Percentiles rank a stretch among this genome's conserved stretches.
Conservation (phyloP, 2,329 filamentous ascomycete species). For the Drechslera avenae region DNA sequence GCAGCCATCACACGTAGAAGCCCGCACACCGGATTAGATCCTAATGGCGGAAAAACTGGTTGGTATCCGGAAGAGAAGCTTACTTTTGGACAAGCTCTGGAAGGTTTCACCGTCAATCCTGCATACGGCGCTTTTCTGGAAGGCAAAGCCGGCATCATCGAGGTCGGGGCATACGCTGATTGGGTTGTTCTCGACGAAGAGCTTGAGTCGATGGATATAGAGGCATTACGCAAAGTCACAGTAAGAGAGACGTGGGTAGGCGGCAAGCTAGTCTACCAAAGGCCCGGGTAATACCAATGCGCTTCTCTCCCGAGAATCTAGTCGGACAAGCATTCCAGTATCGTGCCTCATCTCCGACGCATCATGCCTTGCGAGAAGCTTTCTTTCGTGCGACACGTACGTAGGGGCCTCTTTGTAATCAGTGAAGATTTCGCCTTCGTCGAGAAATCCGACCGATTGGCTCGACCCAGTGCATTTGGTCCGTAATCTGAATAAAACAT, state of each 20-base stretch:
- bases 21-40: slow-evolving; percentile 55
- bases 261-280: slow-evolving; percentile 53
- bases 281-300: slow-evolving; percentile 16
- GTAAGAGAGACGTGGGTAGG: slow-evolving; percentile 73
- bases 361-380: background rate
- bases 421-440: no score
- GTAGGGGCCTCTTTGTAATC: no score
- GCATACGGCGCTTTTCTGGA: slow-evolving; percentile 66
- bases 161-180: slow-evolving; percentile 67
- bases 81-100: slow-evolving; percentile 63
- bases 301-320: slow-evolving; percentile 5
- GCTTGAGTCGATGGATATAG: slow-evolving; percentile 57
- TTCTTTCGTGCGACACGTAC: no score
- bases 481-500: no score
- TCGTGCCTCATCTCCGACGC: no score
- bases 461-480: no score
- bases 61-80: slow-evolving; percentile 67
- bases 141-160: slow-evolving; percentile 63
- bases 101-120: slow-evolving; percentile 65
- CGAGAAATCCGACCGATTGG: no score
- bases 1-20: slow-evolving; percentile 67
- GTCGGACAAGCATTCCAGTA: background rate
- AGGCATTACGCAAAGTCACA: slow-evolving; percentile 58
- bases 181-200: slow-evolving; percentile 71
- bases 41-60: slow-evolving; percentile 55